Base-by-base conservation (phyloP, 345 rosid species). In the Aquilaria malaccensis region DNA sequence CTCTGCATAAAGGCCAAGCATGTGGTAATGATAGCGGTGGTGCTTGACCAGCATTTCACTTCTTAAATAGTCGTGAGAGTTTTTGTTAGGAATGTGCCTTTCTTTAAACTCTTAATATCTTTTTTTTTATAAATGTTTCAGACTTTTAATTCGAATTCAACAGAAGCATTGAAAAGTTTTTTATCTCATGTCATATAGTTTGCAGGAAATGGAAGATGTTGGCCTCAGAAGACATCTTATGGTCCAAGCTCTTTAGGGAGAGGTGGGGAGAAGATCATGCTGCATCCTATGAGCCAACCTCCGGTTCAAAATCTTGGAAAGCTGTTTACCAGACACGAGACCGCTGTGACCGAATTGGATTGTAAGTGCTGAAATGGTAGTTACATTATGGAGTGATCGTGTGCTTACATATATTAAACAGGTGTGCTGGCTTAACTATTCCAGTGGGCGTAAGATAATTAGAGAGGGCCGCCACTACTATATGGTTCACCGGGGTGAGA, bases 191-290 rank as follows among this genome's bases (percentile, higher is more conserved):
- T 57, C 58, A 63, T 37, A 45, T 72, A 83, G 90, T 80, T 60
- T 77, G 85, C 81, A 81, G 80, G 79, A 81, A 76, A 22, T 84
- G 90, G 85, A 80, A 78, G 58, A 58, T 41, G 12, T 31, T 80
- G 71, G 81, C 77, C 59, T 81, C 86, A 6, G 73, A 80, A 3
- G 51, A 78, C 55, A 54, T 12, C 3, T 63, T 84, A 11, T 81
- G 90, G 87, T 72, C 54, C 32, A 67, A 73, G 47, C 72, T 84
- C 43, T 81, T 81, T 74, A 63, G 49, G 52, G 83, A 79, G 66
- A 74, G 86, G 72, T 80, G 90, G 90, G 85, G 90, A 62, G 71
- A 33, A 50, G 83, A 84, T 55, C 59, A 59, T 1, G 81, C 86
- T 11, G 62, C 73, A 15, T 76, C 77, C 41, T 73, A 59, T 54